Conservation (phyloP, 2,329 filamentous ascomycete genomes). For the Mycogone perniciosa region DNA sequence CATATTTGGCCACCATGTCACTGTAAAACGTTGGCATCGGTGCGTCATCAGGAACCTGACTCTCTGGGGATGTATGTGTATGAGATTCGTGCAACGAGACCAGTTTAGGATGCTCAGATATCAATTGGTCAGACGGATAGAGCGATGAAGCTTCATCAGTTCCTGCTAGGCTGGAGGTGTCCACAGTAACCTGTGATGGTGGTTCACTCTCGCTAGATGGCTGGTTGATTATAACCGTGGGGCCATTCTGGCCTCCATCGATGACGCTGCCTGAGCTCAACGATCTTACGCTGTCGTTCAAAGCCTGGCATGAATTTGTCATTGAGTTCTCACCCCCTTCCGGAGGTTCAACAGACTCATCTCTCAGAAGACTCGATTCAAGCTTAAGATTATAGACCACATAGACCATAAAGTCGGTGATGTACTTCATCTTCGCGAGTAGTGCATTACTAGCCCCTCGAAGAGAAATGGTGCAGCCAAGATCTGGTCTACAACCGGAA, state of each 20-base stretch:
- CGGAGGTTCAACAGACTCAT: conserved; percentile 84
- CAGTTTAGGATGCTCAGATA: conserved; percentile 23
- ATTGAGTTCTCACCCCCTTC: conserved; percentile 44
- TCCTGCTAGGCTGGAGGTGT: conserved; percentile 22
- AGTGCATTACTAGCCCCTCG: conserved; percentile 69
- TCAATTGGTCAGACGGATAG: conserved; percentile 19
- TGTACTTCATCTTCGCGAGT: conserved; percentile 76
- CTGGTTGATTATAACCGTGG: conserved; percentile 29
- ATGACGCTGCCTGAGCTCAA: conserved; percentile 24
- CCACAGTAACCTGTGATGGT: conserved; percentile 27
- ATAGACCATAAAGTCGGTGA: conserved; percentile 98
- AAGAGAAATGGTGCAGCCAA: conserved; percentile 91
- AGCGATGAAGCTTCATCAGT: conserved; percentile 24
- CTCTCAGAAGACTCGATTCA: conserved; percentile 87
- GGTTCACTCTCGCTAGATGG: conserved; percentile 33
- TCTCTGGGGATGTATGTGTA: conserved; percentile 39
- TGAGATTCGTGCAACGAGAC: conserved; percentile 39
- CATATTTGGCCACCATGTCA: conserved; percentile 87
- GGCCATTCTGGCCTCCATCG: conserved; percentile 24
- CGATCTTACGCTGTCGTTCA: conserved; percentile 35
- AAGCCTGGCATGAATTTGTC: conserved; percentile 34
- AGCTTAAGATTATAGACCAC: conserved; percentile 97
- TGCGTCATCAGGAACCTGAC: conserved; percentile 65
- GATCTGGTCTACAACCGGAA: conserved; percentile 79
- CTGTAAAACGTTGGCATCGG: conserved; percentile 90